Base-by-base conservation (phyloP, 306 rosid genomes). In the Styphnolobium japonicum region DNA sequence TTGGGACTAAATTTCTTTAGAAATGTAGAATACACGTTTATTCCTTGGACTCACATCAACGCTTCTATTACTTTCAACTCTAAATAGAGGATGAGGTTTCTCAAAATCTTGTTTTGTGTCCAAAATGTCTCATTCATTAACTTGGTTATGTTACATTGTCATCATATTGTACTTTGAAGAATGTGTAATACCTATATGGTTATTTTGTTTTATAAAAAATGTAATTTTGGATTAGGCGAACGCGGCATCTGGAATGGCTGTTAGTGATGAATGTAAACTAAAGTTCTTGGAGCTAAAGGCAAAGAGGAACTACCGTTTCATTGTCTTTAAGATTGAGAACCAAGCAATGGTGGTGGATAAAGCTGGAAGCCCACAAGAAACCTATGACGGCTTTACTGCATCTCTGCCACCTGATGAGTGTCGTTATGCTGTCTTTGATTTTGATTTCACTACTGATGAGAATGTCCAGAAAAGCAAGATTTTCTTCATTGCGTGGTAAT, bases 381-480 rank as follows among this genome's bases (percentile, higher is more conserved):
- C 83, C 31, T 89, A 92, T 0, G 94, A 89, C 0, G 85, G 83
- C 40, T 92, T 92, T 34, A 6, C 83, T 5, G 86, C 77, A 0
- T 82, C 92, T 46, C 48, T 92, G 48, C 97, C 97, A 5, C 71
- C 92, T 3, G 31, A 87, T 48, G 94, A 92, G 34, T 92, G 97
- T 22, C 92, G 97, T 63, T 89, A 89, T 34, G 89, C 92, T 57
- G 92, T 92, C 61, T 92, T 76, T 49, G 94, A 92, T 67, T 85
- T 92, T 29, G 92, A 89, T 48, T 92, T 92, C 86, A 86, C 55
- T 4, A 91, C 97, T 0, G 33, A 36, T 25, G 97, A 91, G 86
- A 88, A 89, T 4, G 83, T 88, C 88, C 89, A 89, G 83, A 91
- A 89, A 67, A 89, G 94, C 92, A 91, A 91, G 85, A 91, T 91